Base-by-base conservation (phyloP, 2,329 filamentous ascomycete genomes). In the Hymenoscyphus scutula region DNA sequence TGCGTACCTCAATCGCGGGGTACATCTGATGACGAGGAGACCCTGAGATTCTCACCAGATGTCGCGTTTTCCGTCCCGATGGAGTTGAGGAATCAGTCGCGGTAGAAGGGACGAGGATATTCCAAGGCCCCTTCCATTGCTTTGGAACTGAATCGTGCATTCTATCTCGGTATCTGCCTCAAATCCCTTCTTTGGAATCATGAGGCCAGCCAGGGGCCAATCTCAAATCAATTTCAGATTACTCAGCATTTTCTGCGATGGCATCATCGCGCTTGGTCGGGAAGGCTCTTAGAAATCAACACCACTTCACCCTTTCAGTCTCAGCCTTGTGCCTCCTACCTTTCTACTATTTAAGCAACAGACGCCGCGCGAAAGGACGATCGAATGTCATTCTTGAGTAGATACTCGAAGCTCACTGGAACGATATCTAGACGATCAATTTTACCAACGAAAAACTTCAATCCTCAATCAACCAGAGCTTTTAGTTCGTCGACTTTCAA, bases 401-500 rank as follows among this genome's bases (percentile, higher is more conserved):
- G 64, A 64, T 59, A 62, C 29, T 38, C 58, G 17, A 64, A 56
- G 61, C 66, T 63, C 60, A 66, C 64, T 34, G 59, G 51, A 8
- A 19, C 23, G 41, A 48, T 48, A 23, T 25, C 15, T 25, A 48
- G 41, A 48, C n/a, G 41, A 8, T 19, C 10, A 48, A 4, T 48
- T 11, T 23, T 23, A 48, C 38, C 15, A 19, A 48, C 19, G 41
- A 48, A 48, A 48, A 48, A 23, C n/a, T 48, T 48, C n/a, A 25
- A 56, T 34, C 10, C 27, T 41, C 23, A 48, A 45, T 23, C 10
- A 23, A 59, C 15, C 48, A 61, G 70, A 65, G 41, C 15, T 30
- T 77, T 77, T 63, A 75, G 75, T 67, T 77, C 76, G 38, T 75
- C 79, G 32, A 59, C 74, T 15, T 71, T 71, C 65, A 80, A 76